Evolutionary conservation across 2,329 filamentous ascomycete species (phyloP), one percentile per base, ranked within the genome.

Genomic region (Penicillium paneum): DNA sequence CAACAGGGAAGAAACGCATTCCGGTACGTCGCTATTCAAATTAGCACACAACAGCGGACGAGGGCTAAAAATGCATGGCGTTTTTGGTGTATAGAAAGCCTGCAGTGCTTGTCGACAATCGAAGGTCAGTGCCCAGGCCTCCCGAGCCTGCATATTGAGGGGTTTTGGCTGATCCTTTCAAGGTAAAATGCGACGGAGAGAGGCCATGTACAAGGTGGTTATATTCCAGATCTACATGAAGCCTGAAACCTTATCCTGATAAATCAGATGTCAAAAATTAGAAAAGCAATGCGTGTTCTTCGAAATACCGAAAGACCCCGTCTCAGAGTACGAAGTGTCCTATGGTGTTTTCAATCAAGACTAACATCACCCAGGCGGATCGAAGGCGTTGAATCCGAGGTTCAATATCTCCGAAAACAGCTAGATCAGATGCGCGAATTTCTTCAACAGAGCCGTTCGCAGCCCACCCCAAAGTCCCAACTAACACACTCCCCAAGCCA

Each of bases 111-210:
- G 72, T 57, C 66, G 72, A n/a, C 63, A 65, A 31, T 74, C 71
- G 1, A 75, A 75, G 60, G 71, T 68, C 48, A 19, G 52, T 50
- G 26, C 47, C 19, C 17, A 10, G 21, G 3, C 17, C 32, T 12
- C 15, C 7, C 3, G 8, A 24, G 3, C 1, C 21, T 15, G n/a
- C 31, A 34, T 21, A 4, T 44, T n/a, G 43, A 15, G 3, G 29
- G 11, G 35, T 26, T 8, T 49, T 38, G 28, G 31, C 32, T 50
- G 40, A 50, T 38, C n/a, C 5, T 19, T 5, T 24, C 7, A 17
- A 72, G 69, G 65, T 74, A 6, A 67, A 64, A 65, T 75, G 72
- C 45, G 71, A 74, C 53, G 71, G 69, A 7, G 65, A 72, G 42
- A 59, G 66, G 32, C 72, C 72, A 10, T 74, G 72, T 52, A 65